Evolutionary conservation across 768 basidiomycete genomes (phyloP).

Genomic region (Fomitopsis serialis): DNA sequence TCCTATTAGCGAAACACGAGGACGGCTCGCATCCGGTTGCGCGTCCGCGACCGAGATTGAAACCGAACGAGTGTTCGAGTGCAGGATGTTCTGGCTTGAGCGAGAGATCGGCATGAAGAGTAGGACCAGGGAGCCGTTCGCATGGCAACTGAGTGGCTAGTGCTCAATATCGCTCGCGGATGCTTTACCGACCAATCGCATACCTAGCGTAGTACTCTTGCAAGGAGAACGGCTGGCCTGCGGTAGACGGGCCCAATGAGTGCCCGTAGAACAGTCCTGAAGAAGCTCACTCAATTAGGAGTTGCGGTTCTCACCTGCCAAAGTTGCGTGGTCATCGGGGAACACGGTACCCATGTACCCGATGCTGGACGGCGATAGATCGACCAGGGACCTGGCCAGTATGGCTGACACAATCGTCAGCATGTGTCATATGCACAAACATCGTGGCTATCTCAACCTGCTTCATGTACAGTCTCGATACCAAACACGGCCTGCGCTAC

Average conservation of each 20-base stretch:
- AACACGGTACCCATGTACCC: constrained; percentile 48
- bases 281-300: background rate
- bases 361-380: constrained; percentile 29
- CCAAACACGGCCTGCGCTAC: constrained; percentile 7
- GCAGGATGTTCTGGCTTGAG: constrained; percentile 45
- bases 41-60: constrained; percentile 39
- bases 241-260: background rate
- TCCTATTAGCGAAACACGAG: constrained; percentile 47
- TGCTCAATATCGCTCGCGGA: background rate
- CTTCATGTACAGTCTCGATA: constrained; percentile 42
- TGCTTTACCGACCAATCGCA: constrained; percentile 2
- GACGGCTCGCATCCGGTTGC: constrained; percentile 35
- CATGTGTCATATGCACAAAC: constrained; percentile 1
- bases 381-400: constrained; percentile 38
- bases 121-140: constrained; percentile 48
- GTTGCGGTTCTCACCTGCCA: constrained; percentile 27
- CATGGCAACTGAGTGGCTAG: constrained; percentile 34
- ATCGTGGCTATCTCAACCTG: constrained; percentile 29
- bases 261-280: background rate
- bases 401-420: constrained; percentile 27
- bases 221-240: constrained; percentile 44
- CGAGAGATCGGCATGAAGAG: constrained; percentile 51
- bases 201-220: constrained; percentile 51
- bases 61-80: constrained; percentile 33
- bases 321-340: constrained; percentile 33